A percentile compares a stretch with the other conserved stretches of the same genome.
These are phyloP conservation scores for Tricholoma saponaceum DNA, from an alignment of 768 basidiomycete species.

Conservation along the genomic window DNA sequence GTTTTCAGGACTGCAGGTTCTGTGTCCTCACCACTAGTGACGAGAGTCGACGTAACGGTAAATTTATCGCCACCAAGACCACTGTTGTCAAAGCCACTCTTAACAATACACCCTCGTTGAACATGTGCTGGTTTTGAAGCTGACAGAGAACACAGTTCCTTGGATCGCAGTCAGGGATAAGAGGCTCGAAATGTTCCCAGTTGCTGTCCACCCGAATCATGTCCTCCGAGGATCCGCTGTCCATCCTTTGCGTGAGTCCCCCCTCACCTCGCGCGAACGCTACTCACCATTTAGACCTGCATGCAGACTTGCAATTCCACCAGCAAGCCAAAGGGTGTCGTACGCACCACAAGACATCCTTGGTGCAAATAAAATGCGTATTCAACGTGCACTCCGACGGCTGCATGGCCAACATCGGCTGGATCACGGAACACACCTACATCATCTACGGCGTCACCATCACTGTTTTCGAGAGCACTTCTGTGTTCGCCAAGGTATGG, in stretches of 20 bases:
- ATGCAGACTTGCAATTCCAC: too few species aligned
- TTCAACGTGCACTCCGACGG: slow-evolving; percentile 98
- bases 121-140: slow-evolving; percentile 83
- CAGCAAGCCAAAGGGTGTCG: slow-evolving; percentile 98
- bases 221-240: slow-evolving; percentile 92
- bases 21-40: slow-evolving; percentile 92
- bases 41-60: slow-evolving; percentile 92
- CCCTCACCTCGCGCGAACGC: too few species aligned
- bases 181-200: slow-evolving; percentile 80
- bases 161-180: slow-evolving; percentile 89
- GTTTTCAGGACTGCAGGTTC: slow-evolving; percentile 83
- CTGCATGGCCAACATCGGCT: slow-evolving; percentile 99
- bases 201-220: slow-evolving; percentile 84
- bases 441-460: slow-evolving; percentile 92
- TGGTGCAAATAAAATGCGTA: slow-evolving; percentile 90
- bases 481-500: slow-evolving; percentile 99
- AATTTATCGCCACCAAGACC: slow-evolving; percentile 88
- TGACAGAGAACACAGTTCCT: slow-evolving; percentile 80
- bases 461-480: slow-evolving; percentile 93
- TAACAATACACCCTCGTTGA: slow-evolving; percentile 81
- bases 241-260: slow-evolving; percentile 90
- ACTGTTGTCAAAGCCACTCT: slow-evolving; percentile 94
- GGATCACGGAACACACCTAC: slow-evolving; percentile 98
- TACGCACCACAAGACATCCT: slow-evolving; percentile 90
- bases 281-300: too few species aligned